Base-by-base conservation (phyloP, 2,329 filamentous ascomycete species). In the Thelonectria blattea region DNA sequence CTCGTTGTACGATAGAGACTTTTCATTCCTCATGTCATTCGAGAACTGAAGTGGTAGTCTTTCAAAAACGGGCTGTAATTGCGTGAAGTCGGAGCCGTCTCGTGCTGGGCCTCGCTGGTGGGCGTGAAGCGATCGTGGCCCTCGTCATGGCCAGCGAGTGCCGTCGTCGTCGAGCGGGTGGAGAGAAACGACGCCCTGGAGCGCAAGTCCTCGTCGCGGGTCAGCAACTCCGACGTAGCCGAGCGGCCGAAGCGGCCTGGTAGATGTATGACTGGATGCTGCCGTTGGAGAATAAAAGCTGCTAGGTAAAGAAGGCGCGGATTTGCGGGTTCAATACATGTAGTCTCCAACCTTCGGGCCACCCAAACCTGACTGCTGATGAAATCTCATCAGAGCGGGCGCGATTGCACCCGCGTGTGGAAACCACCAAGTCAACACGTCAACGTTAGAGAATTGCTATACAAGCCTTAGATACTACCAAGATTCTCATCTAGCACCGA, bases 41-140 rank as follows among this genome's bases (percentile, higher is more conserved):
- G 3, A 24, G 22, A 24, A 24, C n/a, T 24, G 22, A 24, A 24
- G 22, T 24, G 22, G 22, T 4, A 24, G 22, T 24, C 22, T 24
- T 24, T 24, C 22, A 24, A 24, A 24, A 24, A 24, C 22, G 22
- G 22, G 22, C 22, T 24, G n/a, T n/a, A n/a, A 24, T 24, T 67
- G 52, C 15, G 75, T 73, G 17, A 77, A 47, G 22, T 68, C 73
- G 34, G 74, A 0, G 72, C 72, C 0, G 73, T 74, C 41, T 74
- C 63, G 15, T 63, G 65, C 6, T 66, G 68, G 12, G 41, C n/a
- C 5, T 18, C 41, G n/a, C 41, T 43, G n/a, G n/a, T n/a, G 7
- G 41, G 41, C 41, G 41, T 43, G 41, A 43, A 20, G 41, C 17
- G 41, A n/a, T 43, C 5, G 41, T 43, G 41, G 10, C 3, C 41